phyloP scores from a whole-genome alignment of 2,329 filamentous ascomycete genomes.

The Exophiala sp. region DNA sequence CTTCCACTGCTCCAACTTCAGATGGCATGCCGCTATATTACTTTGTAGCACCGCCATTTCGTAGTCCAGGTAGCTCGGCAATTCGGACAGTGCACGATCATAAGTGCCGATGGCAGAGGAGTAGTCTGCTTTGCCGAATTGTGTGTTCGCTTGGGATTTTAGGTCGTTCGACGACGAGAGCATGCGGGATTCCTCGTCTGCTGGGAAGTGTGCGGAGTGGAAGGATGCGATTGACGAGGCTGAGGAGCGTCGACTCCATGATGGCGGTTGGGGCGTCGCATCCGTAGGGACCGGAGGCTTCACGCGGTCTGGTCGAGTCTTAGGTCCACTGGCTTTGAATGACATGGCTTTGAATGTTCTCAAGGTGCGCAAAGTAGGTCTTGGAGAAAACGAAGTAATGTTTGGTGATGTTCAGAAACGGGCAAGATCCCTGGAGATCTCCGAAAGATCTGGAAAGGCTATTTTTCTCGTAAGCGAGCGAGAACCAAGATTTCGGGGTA shows the following conservation, averaged over 20 bases:
- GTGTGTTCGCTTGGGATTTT: constrained; percentile 72
- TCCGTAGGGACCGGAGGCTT: constrained; percentile 15
- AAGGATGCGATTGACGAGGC: constrained; percentile 24
- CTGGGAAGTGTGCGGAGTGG: constrained; percentile 39
- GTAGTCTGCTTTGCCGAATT: constrained; percentile 72
- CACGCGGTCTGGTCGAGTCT: constrained; percentile 25
- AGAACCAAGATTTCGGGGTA: no score
- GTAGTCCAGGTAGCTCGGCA: constrained; percentile 81
- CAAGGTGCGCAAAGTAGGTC: neutral
- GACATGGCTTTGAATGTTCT: constrained; percentile 16
- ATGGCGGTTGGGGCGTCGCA: constrained; percentile 10
- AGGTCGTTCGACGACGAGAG: constrained; percentile 67
- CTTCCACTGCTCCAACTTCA: constrained; percentile 84
- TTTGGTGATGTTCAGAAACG: no score
- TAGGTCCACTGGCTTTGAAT: constrained; percentile 25
- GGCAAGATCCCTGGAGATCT: no score
- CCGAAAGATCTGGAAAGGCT: no score
- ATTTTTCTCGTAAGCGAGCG: no score
- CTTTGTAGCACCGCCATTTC: constrained; percentile 82
- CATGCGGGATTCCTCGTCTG: constrained; percentile 56
- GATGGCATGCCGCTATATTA: constrained; percentile 84
- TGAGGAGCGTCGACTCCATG: constrained; percentile 24
- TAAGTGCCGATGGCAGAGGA: constrained; percentile 78
- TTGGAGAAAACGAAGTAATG: neutral
- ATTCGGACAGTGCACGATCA: constrained; percentile 71